Evolutionary conservation across 129 eudicot species (phyloP), one percentile per base, ranked within the genome.

Genomic region (Tagetes erecta): DNA sequence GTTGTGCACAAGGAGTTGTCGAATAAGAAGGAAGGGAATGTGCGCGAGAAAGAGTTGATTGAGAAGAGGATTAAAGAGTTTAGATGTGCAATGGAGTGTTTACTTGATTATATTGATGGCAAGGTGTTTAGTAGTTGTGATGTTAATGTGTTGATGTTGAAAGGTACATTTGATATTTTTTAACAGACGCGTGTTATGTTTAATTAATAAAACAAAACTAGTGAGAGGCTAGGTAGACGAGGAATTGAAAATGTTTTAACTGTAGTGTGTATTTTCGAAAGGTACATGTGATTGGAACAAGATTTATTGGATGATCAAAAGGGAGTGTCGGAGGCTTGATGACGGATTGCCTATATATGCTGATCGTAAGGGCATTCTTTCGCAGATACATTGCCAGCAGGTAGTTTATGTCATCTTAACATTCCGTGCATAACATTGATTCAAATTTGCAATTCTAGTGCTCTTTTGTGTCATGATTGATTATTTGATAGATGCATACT

Each of bases 291-390:
- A 84, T 70, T 94, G 97, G 98, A 64, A 12, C 20, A 84, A 77
- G 68, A 71, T 94, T 55, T 76, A 83, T 75, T 70, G 71, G 51
- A 34, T 90, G 73, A 81, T 90, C 64, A 83, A 30, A 79, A 87
- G 98, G 86, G 98, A 94, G 83, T 88, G 91, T 41, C 49, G 87
- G 42, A 66, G 98, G 75, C 85, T 94, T 42, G 88, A 86, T 66
- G 92, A 81, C 68, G 91, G 91, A 2, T 83, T 90, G 83, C 98
- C 98, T 5, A 85, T 94, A 51, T 94, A 86, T 72, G 91, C 92
- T 7, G 83, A 60, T 77, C 81, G 98, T 13, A 50, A 55, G 68
- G 86, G 88, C 0, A 75, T 94, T 74, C 77, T 94, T 30, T 70
- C 49, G 64, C 83, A 72, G 45, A 80, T 90, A 68, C 80, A 55